These are phyloP conservation scores for Andrographis paniculata DNA, from an alignment of 305 asterid genomes.

Conservation along the genomic window DNA sequence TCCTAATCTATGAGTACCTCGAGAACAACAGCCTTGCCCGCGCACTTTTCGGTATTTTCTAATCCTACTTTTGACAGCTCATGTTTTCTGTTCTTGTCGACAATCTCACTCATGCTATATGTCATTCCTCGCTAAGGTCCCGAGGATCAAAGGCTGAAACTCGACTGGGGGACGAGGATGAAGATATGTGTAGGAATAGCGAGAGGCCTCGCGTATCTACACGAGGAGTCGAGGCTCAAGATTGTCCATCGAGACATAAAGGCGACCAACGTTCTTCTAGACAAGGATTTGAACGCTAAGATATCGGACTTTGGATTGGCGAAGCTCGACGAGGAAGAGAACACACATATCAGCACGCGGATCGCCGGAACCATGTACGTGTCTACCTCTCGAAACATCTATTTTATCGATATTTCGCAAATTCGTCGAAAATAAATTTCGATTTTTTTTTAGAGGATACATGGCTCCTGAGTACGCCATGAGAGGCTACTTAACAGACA, in stretches of 20 bases:
- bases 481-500: conserved; percentile 89
- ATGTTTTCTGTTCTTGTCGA: not conserved
- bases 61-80: not conserved
- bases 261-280: conserved; percentile 81
- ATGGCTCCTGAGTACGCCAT: conserved; percentile 97
- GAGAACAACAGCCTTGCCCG: conserved; percentile 84
- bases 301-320: conserved; percentile 96
- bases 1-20: conserved; percentile 74
- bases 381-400: conserved; percentile 3
- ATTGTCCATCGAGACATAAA: conserved; percentile 92
- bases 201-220: conserved; percentile 83
- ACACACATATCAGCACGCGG: conserved; percentile 90
- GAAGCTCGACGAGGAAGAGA: conserved; percentile 85
- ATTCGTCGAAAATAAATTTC: too few species aligned
- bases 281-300: conserved; percentile 69
- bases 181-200: conserved; percentile 80
- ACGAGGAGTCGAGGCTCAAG: conserved; percentile 84
- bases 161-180: conserved; percentile 73
- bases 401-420: too few species aligned
- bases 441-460: conserved; percentile 77
- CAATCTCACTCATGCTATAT: not conserved
- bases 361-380: conserved; percentile 81
- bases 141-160: conserved; percentile 46
- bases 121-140: conserved; percentile 34
- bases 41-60: conserved; percentile 66